Base-by-base conservation (phyloP, 768 basidiomycete species). In the Mrakia hoshinonis region DNA sequence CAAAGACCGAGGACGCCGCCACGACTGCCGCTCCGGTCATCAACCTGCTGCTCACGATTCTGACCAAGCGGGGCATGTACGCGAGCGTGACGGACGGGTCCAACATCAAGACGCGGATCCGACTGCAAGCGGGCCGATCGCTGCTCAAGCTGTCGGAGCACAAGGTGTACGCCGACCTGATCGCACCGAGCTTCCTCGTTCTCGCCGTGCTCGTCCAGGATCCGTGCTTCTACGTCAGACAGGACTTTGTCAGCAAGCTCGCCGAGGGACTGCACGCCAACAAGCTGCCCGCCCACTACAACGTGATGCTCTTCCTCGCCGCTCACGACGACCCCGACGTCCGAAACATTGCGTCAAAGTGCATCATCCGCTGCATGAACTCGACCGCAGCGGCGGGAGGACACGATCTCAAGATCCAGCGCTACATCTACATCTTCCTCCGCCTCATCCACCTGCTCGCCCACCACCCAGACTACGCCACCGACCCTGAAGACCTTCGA, bases 291-390 rank as follows among this genome's bases (percentile, higher is more conserved):
- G 79, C 87, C 1, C 83, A 85, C 24, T 94, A 88, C 81, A 91
- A 93, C 77, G 82, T 90, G 55, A 85, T 96, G 69, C 88, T 90
- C 6, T 92, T 96, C 81, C 81, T 99, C 55, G 87, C 90, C 0
- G 88, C 93, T 0, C 88, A 91, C 75, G 96, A 99, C 79, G 95
- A 97, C 73, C 78, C 79, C 29, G 94, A 97, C 71, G 84, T 93
- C 36, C 62, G 62, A 70, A 20, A 24, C 24, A 51, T 38, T 11
- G 60, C 62, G 15, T 63, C 47, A 9, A 11, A 15, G 15, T 26
- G 1, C 1, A 11, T 47, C 24, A 5, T 64, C 29, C 43, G 43
- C 43, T 43, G 43, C 43, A 43, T 43, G 55, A 29, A 18, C 36
- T 26, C 24, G 55, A 36, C 55, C 36, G 18, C 18, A 31, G 29